These are phyloP conservation scores for Saccharomycopsis synnaedendra DNA, from an alignment of 805 yeast species.

Conservation along the genomic window DNA sequence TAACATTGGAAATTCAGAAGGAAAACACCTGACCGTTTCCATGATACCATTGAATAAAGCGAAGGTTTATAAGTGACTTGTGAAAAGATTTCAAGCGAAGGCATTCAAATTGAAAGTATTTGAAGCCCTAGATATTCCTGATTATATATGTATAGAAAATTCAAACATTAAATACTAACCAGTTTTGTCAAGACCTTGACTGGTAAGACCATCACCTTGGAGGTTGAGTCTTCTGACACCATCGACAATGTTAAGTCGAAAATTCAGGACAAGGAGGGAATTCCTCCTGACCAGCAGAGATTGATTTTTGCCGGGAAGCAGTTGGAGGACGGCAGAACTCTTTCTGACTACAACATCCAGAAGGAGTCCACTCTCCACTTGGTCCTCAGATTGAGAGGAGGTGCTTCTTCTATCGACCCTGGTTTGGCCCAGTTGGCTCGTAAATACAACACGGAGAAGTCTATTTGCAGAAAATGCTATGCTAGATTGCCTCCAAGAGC, in stretches of 20 bases:
- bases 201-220: constrained; percentile 94
- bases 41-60: too few species aligned
- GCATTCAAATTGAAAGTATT: too few species aligned
- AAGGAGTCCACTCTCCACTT: constrained; percentile 97
- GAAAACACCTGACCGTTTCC: too few species aligned
- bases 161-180: constrained; percentile 1
- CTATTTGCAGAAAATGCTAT: constrained; percentile 99
- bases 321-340: constrained; percentile 98
- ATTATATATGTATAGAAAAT: too few species aligned
- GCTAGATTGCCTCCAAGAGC: constrained; percentile 99
- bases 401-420: constrained; percentile 87
- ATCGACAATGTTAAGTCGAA: constrained; percentile 97
- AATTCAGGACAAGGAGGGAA: constrained; percentile 99
- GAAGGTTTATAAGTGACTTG: too few species aligned
- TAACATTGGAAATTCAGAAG: too few species aligned
- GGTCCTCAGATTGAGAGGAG: constrained; percentile 96
- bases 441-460: constrained; percentile 99
- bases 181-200: constrained; percentile 78
- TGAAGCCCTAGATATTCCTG: too few species aligned
- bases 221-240: constrained; percentile 98
- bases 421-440: constrained; percentile 98
- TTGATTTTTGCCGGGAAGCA: constrained; percentile 99
- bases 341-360: constrained; percentile 99
- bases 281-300: constrained; percentile 99
- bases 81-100: too few species aligned